phyloP scores from a whole-genome alignment of 495 filamentous ascomycete species.

The Haplographium delicatum region DNA sequence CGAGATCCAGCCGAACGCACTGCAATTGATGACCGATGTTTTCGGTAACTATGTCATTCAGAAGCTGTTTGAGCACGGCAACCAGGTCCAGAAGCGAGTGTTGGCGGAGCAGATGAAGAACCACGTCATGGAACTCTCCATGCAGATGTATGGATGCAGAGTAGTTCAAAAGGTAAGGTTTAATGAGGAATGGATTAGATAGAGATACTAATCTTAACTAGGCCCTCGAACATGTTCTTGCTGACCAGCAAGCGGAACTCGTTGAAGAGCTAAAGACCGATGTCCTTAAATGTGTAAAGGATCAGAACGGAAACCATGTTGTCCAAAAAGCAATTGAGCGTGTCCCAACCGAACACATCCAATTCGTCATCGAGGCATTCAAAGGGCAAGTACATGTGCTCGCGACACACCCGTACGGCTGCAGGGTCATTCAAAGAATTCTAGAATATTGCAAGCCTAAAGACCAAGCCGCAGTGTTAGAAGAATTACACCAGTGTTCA shows the following conservation, averaged over 20 bases:
- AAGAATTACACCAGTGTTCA: constrained; percentile 72
- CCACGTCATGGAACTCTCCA: constrained; percentile 70
- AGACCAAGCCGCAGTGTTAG: constrained; percentile 65
- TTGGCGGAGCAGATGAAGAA: constrained; percentile 83
- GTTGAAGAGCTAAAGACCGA: constrained; percentile 78
- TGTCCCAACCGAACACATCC: constrained; percentile 74
- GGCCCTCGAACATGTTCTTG: constrained; percentile 89
- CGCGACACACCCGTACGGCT: constrained; percentile 80
- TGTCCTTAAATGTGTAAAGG: constrained; percentile 74
- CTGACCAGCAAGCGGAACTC: constrained; percentile 81
- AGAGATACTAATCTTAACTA: constrained; percentile 5
- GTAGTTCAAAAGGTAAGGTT: constrained; percentile 82
- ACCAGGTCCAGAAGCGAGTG: constrained; percentile 85
- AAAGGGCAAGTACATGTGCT: constrained; percentile 71
- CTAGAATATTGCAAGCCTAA: constrained; percentile 75
- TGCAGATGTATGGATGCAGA: constrained; percentile 91
- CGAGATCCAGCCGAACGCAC: constrained; percentile 74
- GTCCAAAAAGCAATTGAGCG: constrained; percentile 92
- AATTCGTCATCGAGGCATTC: constrained; percentile 86
- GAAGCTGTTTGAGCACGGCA: constrained; percentile 96
- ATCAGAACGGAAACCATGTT: constrained; percentile 95
- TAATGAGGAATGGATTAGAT: no score
- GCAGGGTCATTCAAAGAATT: constrained; percentile 90
- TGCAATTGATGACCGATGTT: constrained; percentile 92
- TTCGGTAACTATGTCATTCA: constrained; percentile 99